Percentiles rank a stretch among this genome's conserved stretches.
These are phyloP conservation scores for Fistulina hepatica DNA, from an alignment of 1,284 basidiomycete species.

Conservation along the genomic window DNA sequence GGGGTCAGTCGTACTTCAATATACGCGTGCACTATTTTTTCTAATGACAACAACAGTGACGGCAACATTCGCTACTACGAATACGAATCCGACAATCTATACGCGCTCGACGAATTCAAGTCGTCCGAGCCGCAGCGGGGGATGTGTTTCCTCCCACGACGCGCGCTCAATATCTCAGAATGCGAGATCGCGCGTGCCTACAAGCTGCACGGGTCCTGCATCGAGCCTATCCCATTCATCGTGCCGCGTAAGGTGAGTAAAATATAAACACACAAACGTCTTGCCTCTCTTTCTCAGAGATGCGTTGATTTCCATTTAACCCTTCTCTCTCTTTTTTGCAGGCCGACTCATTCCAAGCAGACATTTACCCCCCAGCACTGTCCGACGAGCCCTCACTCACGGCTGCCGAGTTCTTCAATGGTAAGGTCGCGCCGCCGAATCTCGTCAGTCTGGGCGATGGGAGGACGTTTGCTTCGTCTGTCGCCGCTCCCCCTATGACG, in stretches of 20 bases:
- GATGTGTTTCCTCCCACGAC: conserved; percentile 90
- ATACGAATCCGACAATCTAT: conserved; percentile 79
- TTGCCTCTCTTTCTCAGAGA: neutral
- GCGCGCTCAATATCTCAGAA: conserved; percentile 77
- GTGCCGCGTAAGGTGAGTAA: conserved; percentile 72
- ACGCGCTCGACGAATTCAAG: conserved; percentile 80
- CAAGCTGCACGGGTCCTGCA: conserved; percentile 75
- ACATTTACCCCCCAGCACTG: conserved; percentile 89
- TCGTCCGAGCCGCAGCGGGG: conserved; percentile 89
- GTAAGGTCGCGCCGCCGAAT: conserved; percentile 68
- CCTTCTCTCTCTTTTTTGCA: conserved; percentile 19
- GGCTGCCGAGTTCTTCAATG: conserved; percentile 80
- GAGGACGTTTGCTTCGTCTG: conserved; percentile 24
- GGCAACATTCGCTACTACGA: conserved; percentile 96
- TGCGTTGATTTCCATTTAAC: neutral
- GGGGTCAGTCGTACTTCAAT: conserved; percentile 34
- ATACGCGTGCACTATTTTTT: conserved; percentile 16
- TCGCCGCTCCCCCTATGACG: neutral
- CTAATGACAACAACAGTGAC: conserved; percentile 43
- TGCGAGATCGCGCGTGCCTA: conserved; percentile 95
- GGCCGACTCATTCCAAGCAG: conserved; percentile 84
- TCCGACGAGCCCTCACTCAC: conserved; percentile 72
- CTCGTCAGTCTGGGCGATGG: conserved; percentile 57
- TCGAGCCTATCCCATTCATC: conserved; percentile 13
- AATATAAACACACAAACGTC: conserved; percentile 2